Evolutionary conservation across 495 filamentous ascomycete species (phyloP), one percentile per base, ranked within the genome.

Genomic region (Clavariopsis aquatica): DNA sequence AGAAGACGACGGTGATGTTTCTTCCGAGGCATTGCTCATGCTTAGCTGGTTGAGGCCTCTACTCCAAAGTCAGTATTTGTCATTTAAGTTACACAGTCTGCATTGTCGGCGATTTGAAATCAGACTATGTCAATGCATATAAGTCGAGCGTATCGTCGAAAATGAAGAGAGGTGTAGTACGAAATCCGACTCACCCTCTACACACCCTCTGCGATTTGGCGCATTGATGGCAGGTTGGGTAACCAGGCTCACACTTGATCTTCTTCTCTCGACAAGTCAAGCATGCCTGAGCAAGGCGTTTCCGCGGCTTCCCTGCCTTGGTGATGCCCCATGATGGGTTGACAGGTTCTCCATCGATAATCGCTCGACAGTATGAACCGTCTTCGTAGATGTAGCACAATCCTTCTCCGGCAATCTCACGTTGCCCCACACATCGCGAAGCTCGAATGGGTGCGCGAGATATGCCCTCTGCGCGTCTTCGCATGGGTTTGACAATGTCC

Each of bases 211-310:
- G 89, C 68, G 90, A 91, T 75, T 96, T 96, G 71, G 93, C 89
- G 73, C 92, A 96, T 72, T 96, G 92, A 57, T 90, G 84, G 70
- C 92, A 96, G 61, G 89, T 88, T 29, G 89, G 89, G 59, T 86
- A 85, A 65, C 90, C 92, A 7, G 91, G 92, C 62, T 96, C 92
- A 69, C 92, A 96, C 74, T 94, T 96, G 78, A 96, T 94, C 80
- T 96, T 96, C 84, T 96, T 96, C 76, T 96, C 91, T 28, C 92
- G 85, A 73, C 92, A 96, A 10, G 90, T 93, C 53, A 93, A 80
- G 71, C 92, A 96, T 17, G 92, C 92, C 66, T 94, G 91, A 29
- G 91, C 91, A 59, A 96, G 79, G 49, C 92, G 82, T 75, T 96
- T 96, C 65, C 92, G 83, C 31, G 92, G 91, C 74, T 93, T 96